phyloP scores from a whole-genome alignment of 2,329 filamentous ascomycete genomes.

The Hymenoscyphus linearis region DNA sequence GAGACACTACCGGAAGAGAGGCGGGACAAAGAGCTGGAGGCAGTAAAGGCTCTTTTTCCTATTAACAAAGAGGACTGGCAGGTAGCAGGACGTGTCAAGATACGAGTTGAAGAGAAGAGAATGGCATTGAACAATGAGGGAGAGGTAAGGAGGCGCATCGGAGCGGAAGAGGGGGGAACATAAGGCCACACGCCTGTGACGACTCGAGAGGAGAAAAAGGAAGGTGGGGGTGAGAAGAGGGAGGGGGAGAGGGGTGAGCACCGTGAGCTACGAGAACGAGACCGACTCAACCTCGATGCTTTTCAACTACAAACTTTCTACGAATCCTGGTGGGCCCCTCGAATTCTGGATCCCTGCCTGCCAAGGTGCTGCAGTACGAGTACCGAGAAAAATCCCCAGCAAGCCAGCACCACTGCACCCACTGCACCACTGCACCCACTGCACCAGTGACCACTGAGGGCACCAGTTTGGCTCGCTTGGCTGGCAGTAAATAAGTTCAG shows the following conservation, averaged over 20 bases:
- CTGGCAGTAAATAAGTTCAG: too few species aligned
- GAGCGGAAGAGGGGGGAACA: constrained; percentile 9
- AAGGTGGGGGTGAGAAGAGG: constrained; percentile 5
- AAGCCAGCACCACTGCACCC: too few species aligned
- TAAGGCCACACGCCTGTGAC: not conserved
- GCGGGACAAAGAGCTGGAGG: constrained; percentile 10
- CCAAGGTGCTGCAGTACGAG: too few species aligned
- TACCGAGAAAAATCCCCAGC: not conserved
- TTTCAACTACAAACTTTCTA: not conserved
- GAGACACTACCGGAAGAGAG: not conserved
- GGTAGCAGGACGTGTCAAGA: constrained; percentile 22
- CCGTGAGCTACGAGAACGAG: not conserved
- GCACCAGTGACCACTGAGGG: too few species aligned
- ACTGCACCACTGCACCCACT: too few species aligned
- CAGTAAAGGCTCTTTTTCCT: constrained; percentile 24
- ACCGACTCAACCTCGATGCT: too few species aligned
- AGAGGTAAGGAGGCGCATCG: constrained; percentile 30
- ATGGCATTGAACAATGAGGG: constrained; percentile 22
- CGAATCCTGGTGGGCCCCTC: not conserved
- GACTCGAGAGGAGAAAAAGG: constrained; percentile 2
- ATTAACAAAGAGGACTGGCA: constrained; percentile 18
- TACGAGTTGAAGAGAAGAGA: constrained; percentile 18
- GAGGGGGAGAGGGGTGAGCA: not conserved
- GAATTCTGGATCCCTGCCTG: not conserved
- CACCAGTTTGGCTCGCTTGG: too few species aligned